Base-by-base conservation (phyloP, 106 monocot genomes). In the Dendrobium officinale region DNA sequence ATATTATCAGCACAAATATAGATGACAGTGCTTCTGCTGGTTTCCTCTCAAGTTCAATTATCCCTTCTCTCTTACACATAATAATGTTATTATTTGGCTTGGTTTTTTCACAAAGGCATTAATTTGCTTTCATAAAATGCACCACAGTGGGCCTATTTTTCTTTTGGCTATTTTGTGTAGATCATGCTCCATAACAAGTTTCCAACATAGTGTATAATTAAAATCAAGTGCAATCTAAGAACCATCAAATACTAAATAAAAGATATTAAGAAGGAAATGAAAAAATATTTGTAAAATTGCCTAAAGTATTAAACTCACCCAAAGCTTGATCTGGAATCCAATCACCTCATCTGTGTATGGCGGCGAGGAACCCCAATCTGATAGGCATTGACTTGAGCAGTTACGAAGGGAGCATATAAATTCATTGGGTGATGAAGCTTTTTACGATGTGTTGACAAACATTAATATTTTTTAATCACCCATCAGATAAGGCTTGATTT, bases 391-490 rank as follows among this genome's bases (percentile, higher is more conserved):
- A 95, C 95, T n/a, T 91, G 85, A 2, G 94, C 88, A 41, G 92
- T 95, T 72, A 99, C 90, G 86, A 22, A 95, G 90, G 0, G 98
- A 99, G 56, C 92, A 95, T 33, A 95, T 81, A 0, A 95, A 94
- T 58, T 95, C 98, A 13, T 86, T 88, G 0, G 79, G 81, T 1
- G 92, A 99, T 26, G 88, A 83, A 49, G 83, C 26, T 31, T 49
- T 1, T 11, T 11, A 2, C 51, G 51, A 11, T 0, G 5, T 27
- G 31, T 31, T 31, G 1, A 31, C 95, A 76, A 99, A 91, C 95
- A 99, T 99, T 26, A 99, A 47, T 16, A 95, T 93, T 80, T 95
- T 99, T 0, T 95, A 93, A 42, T 99, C 92, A 0, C 95, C 31
- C 27, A 0, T 1, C 26, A 31, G 31, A 31, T 1, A 31, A 31